Base-by-base conservation (phyloP, 2,329 filamentous ascomycete species). In the Pseudogymnoascus sp. region DNA sequence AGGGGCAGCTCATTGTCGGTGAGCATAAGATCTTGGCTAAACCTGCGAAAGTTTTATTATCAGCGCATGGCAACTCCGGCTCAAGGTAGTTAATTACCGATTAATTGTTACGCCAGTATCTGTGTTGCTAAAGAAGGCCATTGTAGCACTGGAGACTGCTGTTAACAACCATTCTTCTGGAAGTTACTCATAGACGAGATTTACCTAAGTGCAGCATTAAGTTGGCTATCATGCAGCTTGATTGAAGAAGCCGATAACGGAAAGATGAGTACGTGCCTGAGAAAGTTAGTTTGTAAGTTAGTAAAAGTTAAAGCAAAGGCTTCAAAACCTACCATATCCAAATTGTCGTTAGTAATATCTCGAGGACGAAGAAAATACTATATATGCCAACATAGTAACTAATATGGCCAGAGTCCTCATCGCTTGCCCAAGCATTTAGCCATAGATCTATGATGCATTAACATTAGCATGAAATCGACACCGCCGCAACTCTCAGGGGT, bases 1-100 rank as follows among this genome's bases (percentile, higher is more conserved):
- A 66, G 63, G 16, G 70, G 68, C 1, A 73, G 64, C 37, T 72
- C 70, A 25, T 68, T 68, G 59, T 73, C 72, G 18, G 72, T 67
- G 5, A 73, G 56, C 36, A 67, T 65, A 31, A 73, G 64, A 21
- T 71, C 69, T 56, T 71, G 69, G 46, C 66, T 69, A 34, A 70
- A 70, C 10, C 50, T 56, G 28, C 25, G 1, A 56, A 56, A 18
- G 10, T 18, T 56, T 12, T 56, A 18, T 3, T 18, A 34, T 56
- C 23, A 34, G 50, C 21, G 12, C 2, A 18, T 34, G 4, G 28
- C 5, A 34, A 31, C 28, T 7, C 8, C 5, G 11, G 2, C 8
- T 4, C 5, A 18, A 18, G 18, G 10, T 16, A 18, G 3, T 34
- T 56, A 56, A 18, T 16, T 56, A 31, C 36, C 68, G 64, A 16